Base-by-base conservation (phyloP, 768 basidiomycete species). In the Hortiboletus campestris region DNA sequence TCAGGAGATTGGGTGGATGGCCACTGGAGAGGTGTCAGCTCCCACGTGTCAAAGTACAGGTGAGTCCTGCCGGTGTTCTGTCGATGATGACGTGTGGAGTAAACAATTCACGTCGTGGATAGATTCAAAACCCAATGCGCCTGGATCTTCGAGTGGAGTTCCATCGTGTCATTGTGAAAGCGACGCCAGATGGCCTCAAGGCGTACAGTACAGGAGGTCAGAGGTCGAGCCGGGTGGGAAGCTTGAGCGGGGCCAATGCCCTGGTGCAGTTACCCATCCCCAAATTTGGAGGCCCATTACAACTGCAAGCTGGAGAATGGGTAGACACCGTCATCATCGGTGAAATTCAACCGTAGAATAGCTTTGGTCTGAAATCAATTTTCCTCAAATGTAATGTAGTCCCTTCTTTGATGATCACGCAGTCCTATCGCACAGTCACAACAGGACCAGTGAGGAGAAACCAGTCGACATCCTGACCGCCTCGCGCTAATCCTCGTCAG, bases 181-280 rank as follows among this genome's bases (percentile, higher is more conserved):
- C 78, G 1, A 58, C 61, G 0, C 49, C 64, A 6, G 69, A 71
- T 29, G 80, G 80, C 9, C 74, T 91, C 51, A 77, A 76, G 52
- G 93, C 91, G 2, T 81, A 77, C 60, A 92, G 87, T 51, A 95
- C 93, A 0, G 93, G 94, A 22, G 90, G 91, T 0, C 94, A 96
- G 67, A 77, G 92, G 7, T 93, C 91, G 17, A 91, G 88, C 63
- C 78, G 90, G 22, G 86, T 88, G 5, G 87, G 87, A 13, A 94
- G 91, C 61, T 64, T 96, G 46, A 84, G 80, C 40, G 87, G 86
- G 2, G 91, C 91, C 16, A 94, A 94, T 67, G 92, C 85, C 2
- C 72, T 95, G 41, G 83, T 89, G 1, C 78, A 86, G 20, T 67
- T 94, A 20, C 92, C 91, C 3, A 68, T 76, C 32, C 58, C 70